Evolutionary conservation across 2,329 filamentous ascomycete species (phyloP).

Genomic region (Sordariomycetes sp.): DNA sequence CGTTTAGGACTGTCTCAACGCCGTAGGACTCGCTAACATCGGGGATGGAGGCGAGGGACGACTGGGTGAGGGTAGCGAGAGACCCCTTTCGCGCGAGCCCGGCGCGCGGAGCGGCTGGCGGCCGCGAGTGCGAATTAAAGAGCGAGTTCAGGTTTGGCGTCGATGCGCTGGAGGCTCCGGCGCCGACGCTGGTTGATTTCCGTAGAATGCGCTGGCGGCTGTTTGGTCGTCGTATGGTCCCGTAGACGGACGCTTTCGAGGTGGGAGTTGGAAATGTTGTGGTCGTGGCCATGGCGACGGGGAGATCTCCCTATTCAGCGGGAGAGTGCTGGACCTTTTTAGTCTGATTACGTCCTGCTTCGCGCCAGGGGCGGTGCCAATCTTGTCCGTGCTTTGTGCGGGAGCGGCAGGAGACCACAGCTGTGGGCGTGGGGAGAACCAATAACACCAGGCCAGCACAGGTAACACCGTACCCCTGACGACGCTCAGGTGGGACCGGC

Average conservation of each 20-base stretch:
- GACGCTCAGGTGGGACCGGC: neutral
- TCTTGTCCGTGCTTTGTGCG: neutral
- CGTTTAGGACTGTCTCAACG: constrained; percentile 38
- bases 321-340: neutral
- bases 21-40: constrained; percentile 57
- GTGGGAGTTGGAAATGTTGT: constrained; percentile 27
- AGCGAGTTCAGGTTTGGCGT: constrained; percentile 47
- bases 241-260: constrained; percentile 24
- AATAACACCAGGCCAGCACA: neutral
- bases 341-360: neutral
- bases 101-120: constrained; percentile 16
- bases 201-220: constrained; percentile 33
- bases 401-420: neutral
- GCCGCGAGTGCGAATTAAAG: constrained; percentile 38
- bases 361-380: neutral
- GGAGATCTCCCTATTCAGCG: constrained; percentile 4
- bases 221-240: constrained; percentile 21
- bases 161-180: constrained; percentile 35
- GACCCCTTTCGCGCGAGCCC: constrained; percentile 60
- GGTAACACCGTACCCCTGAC: neutral
- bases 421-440: neutral
- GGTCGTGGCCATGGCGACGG: constrained; percentile 5
- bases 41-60: constrained; percentile 53
- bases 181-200: constrained; percentile 24
- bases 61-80: constrained; percentile 55